Evolutionary conservation across 352 stramenopile species (phyloP), one percentile per base, ranked within the genome.

Genomic region (Phytophthora quininea): DNA sequence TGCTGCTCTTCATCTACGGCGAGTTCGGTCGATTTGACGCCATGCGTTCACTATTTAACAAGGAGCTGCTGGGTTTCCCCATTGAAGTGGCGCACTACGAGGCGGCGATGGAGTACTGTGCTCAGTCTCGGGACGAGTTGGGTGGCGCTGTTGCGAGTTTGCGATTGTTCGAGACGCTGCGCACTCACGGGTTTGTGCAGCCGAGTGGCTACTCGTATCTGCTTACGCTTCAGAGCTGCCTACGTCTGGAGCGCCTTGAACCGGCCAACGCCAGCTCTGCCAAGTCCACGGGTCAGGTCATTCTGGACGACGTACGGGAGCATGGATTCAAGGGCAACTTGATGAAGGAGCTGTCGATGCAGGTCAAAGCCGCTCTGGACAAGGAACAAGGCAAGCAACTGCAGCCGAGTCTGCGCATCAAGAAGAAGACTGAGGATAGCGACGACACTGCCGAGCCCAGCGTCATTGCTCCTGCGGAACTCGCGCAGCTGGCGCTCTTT

Each of bases 151-250:
- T 80, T 14, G 59, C 84, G 38, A 83, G 74, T 50, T 68, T 95
- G 54, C 82, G 86, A 64, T 64, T 95, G 51, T 95, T 94, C 40
- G 83, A 94, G 70, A 64, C 77, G 54, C 73, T 95, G 37, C 84
- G 84, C 29, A 82, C 84, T 33, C 77, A 89, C 31, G 58, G 62
- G 12, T 93, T 93, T 58, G 74, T 95, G 57, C 85, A 89, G 24
- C 88, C 88, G 8, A 93, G 88, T 43, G 88, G 86, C 29, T 71
- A 84, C 55, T 78, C 90, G 27, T 95, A 94, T 65, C 58, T 87
- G 59, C 50, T 89, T n/a, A 87, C 84, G 10, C 71, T 95, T 19
- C 80, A 84, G 62, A 88, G 73, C 55, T 93, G 82, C 54, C 37
- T 81, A 31, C 67, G 66, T 24, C 76, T 93, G 12, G 70, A 81